Conservation (phyloP, 2,329 filamentous ascomycete species). For the Ophiostoma angusticollis region DNA sequence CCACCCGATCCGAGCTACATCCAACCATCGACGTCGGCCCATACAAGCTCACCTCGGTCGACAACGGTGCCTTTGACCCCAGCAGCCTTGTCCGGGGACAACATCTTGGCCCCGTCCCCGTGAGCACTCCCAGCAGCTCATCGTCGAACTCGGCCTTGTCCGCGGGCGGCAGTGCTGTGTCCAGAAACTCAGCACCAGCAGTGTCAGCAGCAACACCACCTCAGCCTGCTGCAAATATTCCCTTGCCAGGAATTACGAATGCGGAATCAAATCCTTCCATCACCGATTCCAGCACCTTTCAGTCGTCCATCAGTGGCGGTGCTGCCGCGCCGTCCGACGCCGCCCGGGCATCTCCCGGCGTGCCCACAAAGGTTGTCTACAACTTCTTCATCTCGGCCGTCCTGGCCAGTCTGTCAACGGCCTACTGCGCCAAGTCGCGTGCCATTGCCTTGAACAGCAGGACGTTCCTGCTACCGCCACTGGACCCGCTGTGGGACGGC, state of each 20-base stretch:
- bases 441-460: conserved; percentile 41
- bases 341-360: conserved; percentile 22
- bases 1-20: conserved; percentile 21
- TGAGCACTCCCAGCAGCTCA: conserved; percentile 34
- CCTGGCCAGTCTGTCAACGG: conserved; percentile 35
- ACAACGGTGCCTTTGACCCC: conserved; percentile 40
- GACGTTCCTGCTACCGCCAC: conserved; percentile 34
- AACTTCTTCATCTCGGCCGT: conserved; percentile 42
- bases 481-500: conserved; percentile 19
- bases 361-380: conserved; percentile 33
- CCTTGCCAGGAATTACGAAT: no score
- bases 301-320: no score
- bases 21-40: conserved; percentile 31
- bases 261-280: no score
- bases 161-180: conserved; percentile 24
- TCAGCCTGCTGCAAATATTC: no score
- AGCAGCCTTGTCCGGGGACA: conserved; percentile 33
- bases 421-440: conserved; percentile 34
- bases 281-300: no score
- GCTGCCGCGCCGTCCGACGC: no score
- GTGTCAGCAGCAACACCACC: no score
- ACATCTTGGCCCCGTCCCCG: conserved; percentile 24
- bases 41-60: conserved; percentile 30
- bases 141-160: conserved; percentile 31
- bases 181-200: not conserved